Evolutionary conservation across 2,329 filamentous ascomycete species (phyloP), one percentile per base, ranked within the genome.

Genomic region (Beauveria sp.): DNA sequence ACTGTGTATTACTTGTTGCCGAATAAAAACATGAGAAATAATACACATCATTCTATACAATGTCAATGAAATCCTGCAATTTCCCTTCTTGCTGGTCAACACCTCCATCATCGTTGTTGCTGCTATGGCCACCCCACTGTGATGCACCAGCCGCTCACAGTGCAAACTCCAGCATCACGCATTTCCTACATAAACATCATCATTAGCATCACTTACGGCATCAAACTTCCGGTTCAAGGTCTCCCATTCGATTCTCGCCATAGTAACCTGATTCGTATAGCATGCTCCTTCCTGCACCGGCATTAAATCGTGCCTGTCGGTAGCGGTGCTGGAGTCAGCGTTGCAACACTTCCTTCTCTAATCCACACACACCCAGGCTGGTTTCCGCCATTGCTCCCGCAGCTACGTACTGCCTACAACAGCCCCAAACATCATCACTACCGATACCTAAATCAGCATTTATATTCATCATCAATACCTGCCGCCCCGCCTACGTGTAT

Each of bases 401-500:
- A 38, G 18, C 57, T 30, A 51, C 30, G 22, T 38, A 34, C 28
- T 12, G 16, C 24, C 55, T 24, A 24, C 47, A 52, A 24, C 40
- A 16, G 16, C 30, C 30, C 46, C 20, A 50, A 52, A 30, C 46
- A 38, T 16, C 42, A 54, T 60, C 50, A 7, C 26, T n/a, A 24
- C 22, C 57, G 46, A 40, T 7, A 42, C 58, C 58, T 54, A 54
- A 26, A 34, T 16, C 14, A 54, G 16, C 50, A 60, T 60, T 22
- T 10, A 49, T 60, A 54, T 12, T 45, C 43, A 54, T 22, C 38
- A 54, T 47, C 30, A 20, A 40, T 60, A 60, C 30, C 22, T 42
- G 34, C 40, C 20, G 49, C 43, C 26, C 50, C 42, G 58, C 58
- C 58, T 42, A 60, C 45, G 57, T 46, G 47, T 24, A 59, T 60